Evolutionary conservation across 257 asterid genomes (phyloP).

Genomic region (Solanum sparsipilum): DNA sequence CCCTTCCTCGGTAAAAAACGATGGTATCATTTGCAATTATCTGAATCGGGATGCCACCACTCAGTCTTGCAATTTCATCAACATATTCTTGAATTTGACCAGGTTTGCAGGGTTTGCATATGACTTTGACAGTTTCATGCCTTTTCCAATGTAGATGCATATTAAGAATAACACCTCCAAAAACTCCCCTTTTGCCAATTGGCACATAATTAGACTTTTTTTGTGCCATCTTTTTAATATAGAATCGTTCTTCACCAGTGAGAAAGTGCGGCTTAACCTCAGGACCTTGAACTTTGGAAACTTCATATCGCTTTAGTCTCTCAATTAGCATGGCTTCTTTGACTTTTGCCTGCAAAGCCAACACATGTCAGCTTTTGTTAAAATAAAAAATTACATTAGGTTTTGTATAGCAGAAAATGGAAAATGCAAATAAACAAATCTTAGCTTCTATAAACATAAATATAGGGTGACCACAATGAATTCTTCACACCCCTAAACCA

Average conservation of each 20-base stretch:
- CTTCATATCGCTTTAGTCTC: conserved; percentile 75
- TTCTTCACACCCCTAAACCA: background rate
- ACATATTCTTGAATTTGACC: background rate
- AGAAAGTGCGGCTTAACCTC: conserved; percentile 28
- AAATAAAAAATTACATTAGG: background rate
- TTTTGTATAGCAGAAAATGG: background rate
- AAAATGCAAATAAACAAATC: background rate
- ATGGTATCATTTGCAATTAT: background rate
- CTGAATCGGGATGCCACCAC: background rate
- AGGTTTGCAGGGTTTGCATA: background rate
- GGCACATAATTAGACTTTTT: background rate
- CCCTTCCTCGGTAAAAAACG: background rate
- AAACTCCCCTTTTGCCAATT: background rate
- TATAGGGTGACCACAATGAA: background rate
- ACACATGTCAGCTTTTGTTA: background rate
- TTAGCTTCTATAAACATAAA: background rate
- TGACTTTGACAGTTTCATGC: background rate
- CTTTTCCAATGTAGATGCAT: background rate
- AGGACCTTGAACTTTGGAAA: conserved; percentile 81
- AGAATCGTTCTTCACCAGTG: background rate
- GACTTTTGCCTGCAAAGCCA: conserved; percentile 44
- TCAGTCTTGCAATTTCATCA: background rate
- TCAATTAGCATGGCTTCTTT: conserved; percentile 72
- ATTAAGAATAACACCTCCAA: background rate
- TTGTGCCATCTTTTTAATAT: background rate